Base-by-base conservation (phyloP, 2,329 filamentous ascomycete genomes). In the Cercospora sp. region DNA sequence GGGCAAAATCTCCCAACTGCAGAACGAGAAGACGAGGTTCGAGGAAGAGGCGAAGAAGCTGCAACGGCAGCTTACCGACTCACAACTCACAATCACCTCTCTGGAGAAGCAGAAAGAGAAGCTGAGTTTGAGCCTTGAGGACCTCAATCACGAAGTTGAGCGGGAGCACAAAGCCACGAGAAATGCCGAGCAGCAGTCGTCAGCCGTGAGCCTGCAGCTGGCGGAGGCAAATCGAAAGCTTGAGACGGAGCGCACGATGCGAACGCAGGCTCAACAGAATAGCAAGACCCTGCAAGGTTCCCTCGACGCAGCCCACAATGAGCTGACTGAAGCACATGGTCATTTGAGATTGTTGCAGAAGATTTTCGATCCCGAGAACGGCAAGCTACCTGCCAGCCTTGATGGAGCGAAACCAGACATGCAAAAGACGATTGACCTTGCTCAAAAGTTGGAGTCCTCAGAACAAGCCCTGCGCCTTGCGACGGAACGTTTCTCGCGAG, bases 51-150 rank as follows among this genome's bases (percentile, higher is more conserved):
- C 91, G 76, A 87, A 87, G 78, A 91, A 90, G 73, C 85, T 97
- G 16, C 88, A 91, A 76, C 91, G 92, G 74, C 92, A 97, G 77
- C 85, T 97, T 12, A 93, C 91, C 66, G 94, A 97, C 72, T 86
- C 91, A 5, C 94, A 97, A 74, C 80, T 97, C 26, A 89, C 89
- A 5, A 89, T 97, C 71, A 91, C 91, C 0, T 91, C 92, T 1
- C 82, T 97, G 7, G 93, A 97, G 78, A 98, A 98, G 83, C 93
- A 95, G 79, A 91, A 95, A 63, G 94, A 98, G 80, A 97, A 97
- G 80, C 84, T 98, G 30, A 88, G 93, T 62, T 86, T 98, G 51
- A 93, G 87, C 75, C 81, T 98, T 8, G 94, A 99, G 78, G 94
- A 99, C 78, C 84, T 97, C 40, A 97, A 93, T 73, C 94, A 98